Base-by-base conservation (phyloP, 768 basidiomycete genomes). In the Trametes elegans region DNA sequence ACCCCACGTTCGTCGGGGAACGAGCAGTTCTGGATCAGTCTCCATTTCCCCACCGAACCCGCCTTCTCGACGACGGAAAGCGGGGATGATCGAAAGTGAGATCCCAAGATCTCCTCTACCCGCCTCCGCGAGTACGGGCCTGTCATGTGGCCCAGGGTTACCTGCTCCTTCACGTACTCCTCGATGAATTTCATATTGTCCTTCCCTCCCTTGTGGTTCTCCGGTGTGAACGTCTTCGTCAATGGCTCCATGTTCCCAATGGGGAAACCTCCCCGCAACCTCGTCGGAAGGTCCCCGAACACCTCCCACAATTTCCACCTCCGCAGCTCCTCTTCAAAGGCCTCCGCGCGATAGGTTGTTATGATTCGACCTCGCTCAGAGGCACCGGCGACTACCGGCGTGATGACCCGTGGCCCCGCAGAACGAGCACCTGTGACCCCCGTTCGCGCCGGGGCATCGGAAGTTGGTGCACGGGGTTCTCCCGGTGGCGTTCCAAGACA, bases 1-100 rank as follows among this genome's bases (percentile, higher is more conserved):
- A 41, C 19, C 21, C 44, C 45, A 5, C 40, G 16, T 18, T 36
- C 18, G 18, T 46, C 42, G 16, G 28, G n/a, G 49, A 43, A 51
- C 11, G 48, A 57, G 14, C 45, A 46, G 19, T 57, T 50, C 21
- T 57, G 55, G 1, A 57, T 38, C 3, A 57, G 47, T 7, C 47
- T 19, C 27, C 18, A 44, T 8, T 35, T 43, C 14, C 55, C 32
- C 3, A 18, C 3, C 2, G 52, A 28, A 3, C 42, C 36, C 3
- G 49, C 32, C 29, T 57, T 57, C 23, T 51, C 38, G 2, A 46
- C 29, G 11, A 52, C 49, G 5, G 49, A 34, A 9, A 57, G 41
- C 7, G 56, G 56, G 2, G 56, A 57, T 9, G 49, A 36, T 2
- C 43, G 14, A 43, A 57, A 57, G 2, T 10, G 52, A 7, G 42